Base-by-base conservation (phyloP, 345 rosid species). In the Hirschfeldia incana region DNA sequence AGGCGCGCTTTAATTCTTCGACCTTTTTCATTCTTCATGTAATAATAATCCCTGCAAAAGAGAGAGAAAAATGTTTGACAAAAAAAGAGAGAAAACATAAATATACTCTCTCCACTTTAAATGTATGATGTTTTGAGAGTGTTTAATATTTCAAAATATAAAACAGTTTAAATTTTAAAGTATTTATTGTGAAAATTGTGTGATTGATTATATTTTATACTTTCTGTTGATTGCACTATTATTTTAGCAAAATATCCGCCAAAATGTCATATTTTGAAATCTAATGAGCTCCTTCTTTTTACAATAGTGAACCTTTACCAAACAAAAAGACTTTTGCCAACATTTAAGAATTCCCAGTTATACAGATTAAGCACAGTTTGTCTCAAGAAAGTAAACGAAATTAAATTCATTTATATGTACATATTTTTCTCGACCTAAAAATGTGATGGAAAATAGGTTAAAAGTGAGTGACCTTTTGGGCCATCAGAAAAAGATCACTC, bases 401-500 rank as follows among this genome's bases (percentile, higher is more conserved):
- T 58, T 9, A 59, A 21, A n/a, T 8, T 51, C 29, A 7, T 53
- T 65, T 11, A 17, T 11, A 17, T 34, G 8, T 4, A 12, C 8
- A 8, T 66, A 28, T 21, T 42, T 42, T 30, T 53, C 55, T 49
- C 55, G 55, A 49, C 55, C 55, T 49, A 49, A 49, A 49, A 49
- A n/a, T 13, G 21, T 34, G 64, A 32, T 8, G 17, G 3, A 62
- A 77, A 62, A 34, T 11, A 36, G 58, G 70, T 34, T 74, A 74
- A 80, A 80, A 80, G 83, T 53, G 76, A 74, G n/a, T 62, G 66
- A 74, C 62, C 83, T 80, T 80, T 74, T 80, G 78, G 66, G 72
- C 58, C 71, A 74, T 69, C 1, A 63, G 61, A 80, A 80, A 29
- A 80, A 80, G 72, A 74, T 80, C 67, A 30, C 67, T 74, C 79